Percentiles rank a stretch among this genome's conserved stretches.
These are phyloP conservation scores for Sugiyamaella marilandica DNA, from an alignment of 805 yeast genomes.

Conservation along the genomic window DNA sequence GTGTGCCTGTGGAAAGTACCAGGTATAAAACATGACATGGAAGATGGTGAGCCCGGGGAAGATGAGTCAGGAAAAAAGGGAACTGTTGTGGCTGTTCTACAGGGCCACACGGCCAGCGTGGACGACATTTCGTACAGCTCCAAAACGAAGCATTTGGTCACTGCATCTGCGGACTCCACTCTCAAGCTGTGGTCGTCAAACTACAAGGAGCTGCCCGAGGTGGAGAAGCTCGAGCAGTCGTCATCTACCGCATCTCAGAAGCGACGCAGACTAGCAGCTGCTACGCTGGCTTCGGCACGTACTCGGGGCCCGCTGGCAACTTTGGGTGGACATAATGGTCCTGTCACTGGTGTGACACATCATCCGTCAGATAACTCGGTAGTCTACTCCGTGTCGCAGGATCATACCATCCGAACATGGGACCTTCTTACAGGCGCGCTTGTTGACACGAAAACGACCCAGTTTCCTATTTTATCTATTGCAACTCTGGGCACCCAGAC, in stretches of 20 bases:
- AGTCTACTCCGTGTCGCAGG: constrained; percentile 91
- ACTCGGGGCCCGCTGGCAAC: constrained; percentile 78
- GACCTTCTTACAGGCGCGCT: constrained; percentile 82
- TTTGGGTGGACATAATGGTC: constrained; percentile 75
- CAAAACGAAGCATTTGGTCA: constrained; percentile 57
- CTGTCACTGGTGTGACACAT: constrained; percentile 81
- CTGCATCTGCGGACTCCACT: constrained; percentile 77
- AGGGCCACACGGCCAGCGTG: constrained; percentile 89
- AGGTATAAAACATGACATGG: constrained; percentile 28
- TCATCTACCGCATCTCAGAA: constrained; percentile 79
- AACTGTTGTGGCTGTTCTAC: constrained; percentile 75
- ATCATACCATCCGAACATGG: constrained; percentile 95
- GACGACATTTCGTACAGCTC: constrained; percentile 61
- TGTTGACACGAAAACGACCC: constrained; percentile 83
- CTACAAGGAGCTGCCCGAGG: constrained; percentile 73
- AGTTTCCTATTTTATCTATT: constrained; percentile 75
- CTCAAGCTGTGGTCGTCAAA: constrained; percentile 87
- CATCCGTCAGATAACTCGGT: constrained; percentile 71
- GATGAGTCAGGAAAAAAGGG: constrained; percentile 35
- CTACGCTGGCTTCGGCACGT: constrained; percentile 62
- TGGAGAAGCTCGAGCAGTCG: constrained; percentile 36
- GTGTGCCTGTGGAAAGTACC: constrained; percentile 82
- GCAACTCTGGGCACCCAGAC: constrained; percentile 62
- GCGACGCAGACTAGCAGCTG: constrained; percentile 75
- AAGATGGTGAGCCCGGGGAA: constrained; percentile 42